These are phyloP conservation scores for Rubus parviflorus DNA, from an alignment of 306 rosid species.

Conservation along the genomic window DNA sequence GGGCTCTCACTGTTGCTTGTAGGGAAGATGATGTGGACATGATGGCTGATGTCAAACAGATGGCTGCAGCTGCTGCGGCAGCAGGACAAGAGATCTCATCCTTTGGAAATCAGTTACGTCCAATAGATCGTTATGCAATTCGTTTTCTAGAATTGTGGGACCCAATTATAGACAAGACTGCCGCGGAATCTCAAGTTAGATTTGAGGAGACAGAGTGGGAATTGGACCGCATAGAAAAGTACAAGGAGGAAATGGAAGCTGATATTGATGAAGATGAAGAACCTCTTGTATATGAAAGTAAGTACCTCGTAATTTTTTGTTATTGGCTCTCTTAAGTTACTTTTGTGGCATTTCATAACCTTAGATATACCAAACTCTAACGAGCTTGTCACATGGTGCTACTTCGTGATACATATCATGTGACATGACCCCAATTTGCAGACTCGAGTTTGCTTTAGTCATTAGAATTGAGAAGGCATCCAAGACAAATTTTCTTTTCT, in stretches of 20 bases:
- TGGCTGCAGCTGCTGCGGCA: conserved; percentile 96
- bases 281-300: conserved; percentile 97
- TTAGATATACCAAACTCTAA: not conserved
- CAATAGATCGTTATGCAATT: conserved; percentile 92
- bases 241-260: conserved; percentile 99
- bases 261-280: conserved; percentile 99
- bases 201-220: conserved; percentile 99
- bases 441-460: not conserved
- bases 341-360: not conserved
- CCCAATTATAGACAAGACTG: conserved; percentile 85
- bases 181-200: conserved; percentile 78
- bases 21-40: conserved; percentile 87
- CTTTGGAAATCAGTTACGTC: conserved; percentile 83
- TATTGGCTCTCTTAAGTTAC: not conserved
- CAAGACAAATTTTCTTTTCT: not conserved
- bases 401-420: not conserved
- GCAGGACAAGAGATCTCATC: conserved; percentile 84
- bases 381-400: not conserved
- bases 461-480: not conserved
- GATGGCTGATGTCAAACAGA: conserved; percentile 92
- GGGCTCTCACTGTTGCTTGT: conserved; percentile 42
- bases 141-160: conserved; percentile 97
- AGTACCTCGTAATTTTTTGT: conserved; percentile 19
- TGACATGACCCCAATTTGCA: not conserved
- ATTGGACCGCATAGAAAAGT: conserved; percentile 89